A percentile compares a stretch with the other conserved stretches of the same genome.
Evolutionary conservation across 176 grass and related monocot genomes (phyloP).

Genomic region (Cymbopogon citratus): DNA sequence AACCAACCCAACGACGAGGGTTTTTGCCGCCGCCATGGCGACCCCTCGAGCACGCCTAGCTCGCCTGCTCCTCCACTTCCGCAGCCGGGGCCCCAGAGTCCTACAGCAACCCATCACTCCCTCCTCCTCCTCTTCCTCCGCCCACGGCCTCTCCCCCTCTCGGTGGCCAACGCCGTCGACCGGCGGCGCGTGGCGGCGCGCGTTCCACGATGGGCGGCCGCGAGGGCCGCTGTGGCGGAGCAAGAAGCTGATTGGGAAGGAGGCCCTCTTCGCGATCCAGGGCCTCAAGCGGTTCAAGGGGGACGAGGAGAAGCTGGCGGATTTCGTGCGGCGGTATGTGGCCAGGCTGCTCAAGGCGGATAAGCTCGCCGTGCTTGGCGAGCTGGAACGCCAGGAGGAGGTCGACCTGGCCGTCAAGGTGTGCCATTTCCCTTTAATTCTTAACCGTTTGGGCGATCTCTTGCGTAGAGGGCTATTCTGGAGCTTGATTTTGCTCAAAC

Average conservation of each 20-base stretch:
- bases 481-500: background rate
- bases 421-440: background rate
- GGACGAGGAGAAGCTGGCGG: constrained; percentile 59
- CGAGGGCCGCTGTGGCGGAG: constrained; percentile 89
- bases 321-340: constrained; percentile 65
- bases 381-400: constrained; percentile 86
- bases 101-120: background rate
- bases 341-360: constrained; percentile 81
- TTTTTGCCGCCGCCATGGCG: constrained; percentile 43
- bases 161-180: background rate
- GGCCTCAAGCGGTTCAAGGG: constrained; percentile 91
- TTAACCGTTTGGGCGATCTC: background rate
- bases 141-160: background rate
- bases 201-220: constrained; percentile 79
- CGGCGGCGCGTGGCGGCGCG: constrained; percentile 18
- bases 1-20: constrained; percentile 18
- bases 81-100: background rate
- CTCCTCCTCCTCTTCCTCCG: background rate
- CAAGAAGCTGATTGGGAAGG: constrained; percentile 97
- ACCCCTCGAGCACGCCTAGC: constrained; percentile 20
- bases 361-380: constrained; percentile 74
- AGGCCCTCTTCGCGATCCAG: constrained; percentile 77
- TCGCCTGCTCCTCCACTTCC: constrained; percentile 11
- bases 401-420: constrained; percentile 86
- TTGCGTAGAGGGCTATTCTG: background rate